These are phyloP conservation scores for Pseudocercospora ulei DNA, from an alignment of 2,329 filamentous ascomycete genomes.

Conservation along the genomic window DNA sequence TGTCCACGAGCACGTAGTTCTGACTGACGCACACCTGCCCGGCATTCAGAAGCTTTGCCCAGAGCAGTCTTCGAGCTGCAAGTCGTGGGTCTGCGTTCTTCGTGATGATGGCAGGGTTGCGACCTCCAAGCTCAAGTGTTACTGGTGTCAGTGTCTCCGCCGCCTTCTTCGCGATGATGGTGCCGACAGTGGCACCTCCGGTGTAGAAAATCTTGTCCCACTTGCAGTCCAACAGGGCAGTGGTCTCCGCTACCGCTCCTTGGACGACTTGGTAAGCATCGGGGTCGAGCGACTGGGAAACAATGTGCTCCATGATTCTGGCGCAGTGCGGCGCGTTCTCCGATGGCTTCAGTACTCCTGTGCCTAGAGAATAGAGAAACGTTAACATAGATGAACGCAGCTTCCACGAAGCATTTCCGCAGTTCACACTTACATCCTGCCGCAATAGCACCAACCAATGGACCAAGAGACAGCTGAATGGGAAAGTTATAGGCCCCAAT, in stretches of 20 bases:
- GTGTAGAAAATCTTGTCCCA: constrained; percentile 99
- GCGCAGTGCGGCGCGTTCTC: constrained; percentile 69
- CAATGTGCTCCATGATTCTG: constrained; percentile 66
- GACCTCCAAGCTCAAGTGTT: constrained; percentile 78
- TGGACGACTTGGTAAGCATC: constrained; percentile 69
- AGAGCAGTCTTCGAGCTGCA: constrained; percentile 73
- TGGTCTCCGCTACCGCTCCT: constrained; percentile 69
- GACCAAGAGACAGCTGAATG: constrained; percentile 65
- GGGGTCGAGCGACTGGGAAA: constrained; percentile 66
- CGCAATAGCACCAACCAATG: constrained; percentile 79
- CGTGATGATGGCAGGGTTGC: constrained; percentile 85
- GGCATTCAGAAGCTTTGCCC: constrained; percentile 77
- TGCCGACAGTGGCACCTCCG: constrained; percentile 63
- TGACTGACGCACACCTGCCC: constrained; percentile 89
- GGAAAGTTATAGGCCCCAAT: constrained; percentile 93
- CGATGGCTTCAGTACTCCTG: constrained; percentile 80
- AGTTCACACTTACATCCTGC: constrained; percentile 56
- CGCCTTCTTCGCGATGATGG: constrained; percentile 46
- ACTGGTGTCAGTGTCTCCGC: constrained; percentile 62
- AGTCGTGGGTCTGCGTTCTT: constrained; percentile 69
- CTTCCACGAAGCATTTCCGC: neutral
- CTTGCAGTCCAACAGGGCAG: constrained; percentile 70
- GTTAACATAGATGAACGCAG: neutral
- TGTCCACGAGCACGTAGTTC: constrained; percentile 82
- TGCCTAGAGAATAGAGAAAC: constrained; percentile 34